These are phyloP conservation scores for Eutrema japonicum DNA, from an alignment of 345 rosid species.

Conservation along the genomic window DNA sequence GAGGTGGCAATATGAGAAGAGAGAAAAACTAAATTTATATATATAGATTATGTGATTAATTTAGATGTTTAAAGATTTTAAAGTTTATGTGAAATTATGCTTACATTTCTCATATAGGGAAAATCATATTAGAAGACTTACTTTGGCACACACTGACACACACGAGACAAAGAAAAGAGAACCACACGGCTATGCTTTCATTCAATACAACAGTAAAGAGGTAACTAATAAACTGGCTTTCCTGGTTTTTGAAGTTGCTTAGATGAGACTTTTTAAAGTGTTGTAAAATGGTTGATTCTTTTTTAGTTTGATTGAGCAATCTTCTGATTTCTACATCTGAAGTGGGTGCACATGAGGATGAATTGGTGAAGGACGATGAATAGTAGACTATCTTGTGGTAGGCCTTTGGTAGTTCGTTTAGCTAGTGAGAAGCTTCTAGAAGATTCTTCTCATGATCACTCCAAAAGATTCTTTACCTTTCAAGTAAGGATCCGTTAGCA, in stretches of 20 bases:
- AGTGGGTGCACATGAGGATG: conserved; percentile 98
- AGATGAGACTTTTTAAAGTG: background rate
- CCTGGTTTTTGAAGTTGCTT: background rate
- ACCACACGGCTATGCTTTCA: conserved; percentile 87
- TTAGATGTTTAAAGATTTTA: no score
- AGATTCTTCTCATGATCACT: conserved; percentile 47
- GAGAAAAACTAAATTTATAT: no score
- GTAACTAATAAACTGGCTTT: conserved; percentile 52
- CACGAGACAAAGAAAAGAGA: conserved; percentile 90
- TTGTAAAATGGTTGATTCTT: background rate
- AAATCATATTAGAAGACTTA: conserved; percentile 82
- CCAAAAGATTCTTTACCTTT: conserved; percentile 37
- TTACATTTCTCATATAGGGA: conserved; percentile 67
- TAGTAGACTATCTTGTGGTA: conserved; percentile 82
- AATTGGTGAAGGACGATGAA: conserved; percentile 90
- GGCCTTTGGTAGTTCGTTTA: no score
- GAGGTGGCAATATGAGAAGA: no score
- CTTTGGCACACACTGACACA: conserved; percentile 66
- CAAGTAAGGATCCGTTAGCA: no score
- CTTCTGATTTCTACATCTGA: conserved; percentile 64
- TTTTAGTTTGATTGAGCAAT: conserved; percentile 30
- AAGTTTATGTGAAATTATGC: no score
- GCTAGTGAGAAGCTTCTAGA: no score
- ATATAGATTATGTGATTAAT: no score
- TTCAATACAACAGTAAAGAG: conserved; percentile 79